phyloP scores from a whole-genome alignment of 352 stramenopile genomes.

The Thalassiosira exigua region DNA sequence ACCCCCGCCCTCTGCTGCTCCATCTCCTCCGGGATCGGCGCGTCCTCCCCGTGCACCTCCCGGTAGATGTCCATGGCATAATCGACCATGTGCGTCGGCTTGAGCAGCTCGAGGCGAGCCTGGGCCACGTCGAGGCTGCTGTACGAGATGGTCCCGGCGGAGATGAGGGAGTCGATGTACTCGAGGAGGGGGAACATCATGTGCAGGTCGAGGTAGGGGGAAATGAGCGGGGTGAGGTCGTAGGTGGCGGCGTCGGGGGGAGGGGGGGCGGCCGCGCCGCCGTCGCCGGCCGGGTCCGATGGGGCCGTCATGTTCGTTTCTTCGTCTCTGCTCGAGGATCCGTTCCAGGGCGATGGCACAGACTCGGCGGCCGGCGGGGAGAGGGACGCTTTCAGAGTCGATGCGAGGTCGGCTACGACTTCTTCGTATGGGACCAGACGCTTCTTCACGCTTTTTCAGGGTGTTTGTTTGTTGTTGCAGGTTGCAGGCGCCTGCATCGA shows the following conservation, averaged over 20 bases:
- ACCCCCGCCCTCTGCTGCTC: constrained; percentile 78
- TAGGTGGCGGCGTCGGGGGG: constrained; percentile 79
- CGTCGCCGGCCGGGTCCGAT: constrained; percentile 7
- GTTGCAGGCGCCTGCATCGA: not conserved
- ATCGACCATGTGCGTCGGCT: constrained; percentile 96
- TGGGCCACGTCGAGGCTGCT: constrained; percentile 86
- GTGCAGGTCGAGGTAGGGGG: constrained; percentile 95
- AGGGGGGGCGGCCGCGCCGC: not conserved
- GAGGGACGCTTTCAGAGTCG: too few species aligned
- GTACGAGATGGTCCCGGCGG: constrained; percentile 89
- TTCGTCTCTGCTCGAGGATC: not conserved
- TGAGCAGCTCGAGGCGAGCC: constrained; percentile 91
- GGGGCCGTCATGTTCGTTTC: constrained; percentile 23
- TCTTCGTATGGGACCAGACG: constrained; percentile 1
- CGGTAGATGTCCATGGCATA: constrained; percentile 96
- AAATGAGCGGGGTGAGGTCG: constrained; percentile 93
- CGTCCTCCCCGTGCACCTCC: constrained; percentile 87
- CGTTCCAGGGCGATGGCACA: too few species aligned
- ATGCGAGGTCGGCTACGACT: too few species aligned
- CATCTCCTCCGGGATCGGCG: constrained; percentile 75
- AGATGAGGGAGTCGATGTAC: constrained; percentile 88
- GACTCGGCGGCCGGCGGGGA: too few species aligned
- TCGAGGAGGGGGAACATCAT: constrained; percentile 98
- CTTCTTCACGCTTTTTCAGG: constrained; percentile 1
- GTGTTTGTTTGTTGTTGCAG: constrained; percentile 1